These are phyloP conservation scores for Suillus paluster DNA, from an alignment of 768 basidiomycete genomes.

Conservation along the genomic window DNA sequence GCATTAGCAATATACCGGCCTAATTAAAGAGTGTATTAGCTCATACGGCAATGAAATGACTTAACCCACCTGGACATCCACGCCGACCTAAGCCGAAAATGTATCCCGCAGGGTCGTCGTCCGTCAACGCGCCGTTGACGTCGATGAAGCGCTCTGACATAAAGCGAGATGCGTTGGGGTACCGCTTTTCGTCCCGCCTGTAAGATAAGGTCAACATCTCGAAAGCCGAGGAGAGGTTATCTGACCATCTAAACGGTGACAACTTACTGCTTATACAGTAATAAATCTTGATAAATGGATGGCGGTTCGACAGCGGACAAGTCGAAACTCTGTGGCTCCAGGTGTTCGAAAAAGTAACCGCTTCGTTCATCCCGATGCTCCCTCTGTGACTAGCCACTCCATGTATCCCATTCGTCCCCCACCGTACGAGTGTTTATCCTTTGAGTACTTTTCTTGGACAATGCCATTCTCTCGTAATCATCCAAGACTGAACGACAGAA, in stretches of 20 bases:
- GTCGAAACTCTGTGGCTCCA: too few species aligned
- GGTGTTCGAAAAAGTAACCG: too few species aligned
- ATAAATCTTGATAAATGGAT: too few species aligned
- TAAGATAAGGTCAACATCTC: background rate
- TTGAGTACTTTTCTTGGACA: background rate
- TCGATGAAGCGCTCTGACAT: conserved; percentile 18
- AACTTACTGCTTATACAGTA: too few species aligned
- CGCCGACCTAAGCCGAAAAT: conserved; percentile 18
- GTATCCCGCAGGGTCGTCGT: conserved; percentile 10
- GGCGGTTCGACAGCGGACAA: too few species aligned
- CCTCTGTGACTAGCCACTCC: too few species aligned
- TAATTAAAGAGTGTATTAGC: background rate
- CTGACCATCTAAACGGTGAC: background rate
- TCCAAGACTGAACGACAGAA: conserved; percentile 9
- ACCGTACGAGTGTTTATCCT: background rate
- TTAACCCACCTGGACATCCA: conserved; percentile 3
- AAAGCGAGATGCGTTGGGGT: conserved; percentile 13
- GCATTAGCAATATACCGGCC: conserved; percentile 12
- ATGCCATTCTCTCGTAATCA: background rate
- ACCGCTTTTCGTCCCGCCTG: conserved; percentile 4
- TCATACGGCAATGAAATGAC: background rate
- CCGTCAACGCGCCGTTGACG: background rate
- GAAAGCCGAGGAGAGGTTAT: background rate
- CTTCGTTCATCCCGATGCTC: too few species aligned
- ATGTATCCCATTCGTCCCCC: too few species aligned